phyloP scores from a whole-genome alignment of 2,329 filamentous ascomycete genomes.

The Didymella exigua region DNA sequence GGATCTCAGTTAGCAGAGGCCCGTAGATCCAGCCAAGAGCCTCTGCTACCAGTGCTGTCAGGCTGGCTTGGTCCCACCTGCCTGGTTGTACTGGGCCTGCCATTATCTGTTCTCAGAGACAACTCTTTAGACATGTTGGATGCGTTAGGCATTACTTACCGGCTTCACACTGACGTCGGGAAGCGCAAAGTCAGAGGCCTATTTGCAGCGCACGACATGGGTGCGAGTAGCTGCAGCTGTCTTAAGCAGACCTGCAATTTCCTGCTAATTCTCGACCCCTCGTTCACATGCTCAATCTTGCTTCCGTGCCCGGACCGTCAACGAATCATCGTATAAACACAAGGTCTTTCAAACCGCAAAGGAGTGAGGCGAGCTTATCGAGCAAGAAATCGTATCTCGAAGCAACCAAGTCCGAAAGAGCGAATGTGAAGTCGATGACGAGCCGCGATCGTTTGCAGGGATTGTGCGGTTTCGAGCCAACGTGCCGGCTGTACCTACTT shows the following conservation, averaged over 20 bases:
- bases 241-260: constrained; percentile 48
- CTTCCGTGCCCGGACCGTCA: neutral
- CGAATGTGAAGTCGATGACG: neutral
- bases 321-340: neutral
- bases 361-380: neutral
- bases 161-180: constrained; percentile 62
- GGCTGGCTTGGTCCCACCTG: constrained; percentile 56
- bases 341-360: neutral
- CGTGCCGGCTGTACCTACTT: constrained; percentile 2
- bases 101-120: constrained; percentile 49
- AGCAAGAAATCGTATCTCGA: neutral
- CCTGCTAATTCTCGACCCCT: constrained; percentile 20
- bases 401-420: neutral
- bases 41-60: constrained; percentile 53
- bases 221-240: constrained; percentile 55
- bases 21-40: constrained; percentile 53
- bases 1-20: neutral
- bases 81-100: constrained; percentile 56
- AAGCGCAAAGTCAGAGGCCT: constrained; percentile 49
- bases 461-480: neutral
- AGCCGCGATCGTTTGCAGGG: neutral
- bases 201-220: constrained; percentile 51
- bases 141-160: constrained; percentile 37
- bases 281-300: neutral
- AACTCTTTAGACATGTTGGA: neutral